phyloP scores from a whole-genome alignment of 352 stramenopile species.

The Phytophthora pini region DNA sequence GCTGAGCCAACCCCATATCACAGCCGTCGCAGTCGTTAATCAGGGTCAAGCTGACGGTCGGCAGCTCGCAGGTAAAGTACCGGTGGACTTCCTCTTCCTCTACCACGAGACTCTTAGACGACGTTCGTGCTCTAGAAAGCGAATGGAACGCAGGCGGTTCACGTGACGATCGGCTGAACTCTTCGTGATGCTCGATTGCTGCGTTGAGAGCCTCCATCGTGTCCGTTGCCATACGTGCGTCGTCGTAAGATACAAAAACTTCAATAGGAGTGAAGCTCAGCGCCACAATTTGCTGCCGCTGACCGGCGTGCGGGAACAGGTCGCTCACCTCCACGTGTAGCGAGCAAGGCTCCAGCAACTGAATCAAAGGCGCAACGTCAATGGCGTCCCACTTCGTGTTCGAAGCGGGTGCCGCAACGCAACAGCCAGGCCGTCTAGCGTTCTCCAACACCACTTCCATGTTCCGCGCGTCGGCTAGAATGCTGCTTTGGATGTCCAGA shows the following conservation, averaged over 20 bases:
- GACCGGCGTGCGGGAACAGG: slow-evolving; percentile 65
- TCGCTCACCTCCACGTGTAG: slow-evolving; percentile 73
- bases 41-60: slow-evolving; percentile 70
- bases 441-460: slow-evolving; percentile 76
- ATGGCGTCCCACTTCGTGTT: slow-evolving; percentile 32
- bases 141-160: slow-evolving; percentile 3
- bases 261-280: slow-evolving; percentile 80
- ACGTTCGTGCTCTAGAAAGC: slow-evolving; percentile 27
- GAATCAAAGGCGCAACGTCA: slow-evolving; percentile 56
- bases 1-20: slow-evolving; percentile 84
- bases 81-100: slow-evolving; percentile 64
- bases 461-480: slow-evolving; percentile 60
- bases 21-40: slow-evolving; percentile 90
- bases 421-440: slow-evolving; percentile 71
- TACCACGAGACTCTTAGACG: slow-evolving; percentile 19
- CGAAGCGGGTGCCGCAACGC: slow-evolving; percentile 38
- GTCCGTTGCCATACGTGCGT: slow-evolving; percentile 58
- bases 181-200: slow-evolving; percentile 34
- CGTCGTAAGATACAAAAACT: slow-evolving; percentile 85
- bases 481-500: slow-evolving; percentile 76
- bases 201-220: slow-evolving; percentile 55
- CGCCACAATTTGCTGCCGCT: slow-evolving; percentile 79
- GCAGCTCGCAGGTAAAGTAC: slow-evolving; percentile 80
- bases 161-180: slow-evolving; percentile 9
- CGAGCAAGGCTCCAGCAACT: slow-evolving; percentile 81